Conservation (phyloP, 306 rosid species). For the Lithocarpus polystachyus region DNA sequence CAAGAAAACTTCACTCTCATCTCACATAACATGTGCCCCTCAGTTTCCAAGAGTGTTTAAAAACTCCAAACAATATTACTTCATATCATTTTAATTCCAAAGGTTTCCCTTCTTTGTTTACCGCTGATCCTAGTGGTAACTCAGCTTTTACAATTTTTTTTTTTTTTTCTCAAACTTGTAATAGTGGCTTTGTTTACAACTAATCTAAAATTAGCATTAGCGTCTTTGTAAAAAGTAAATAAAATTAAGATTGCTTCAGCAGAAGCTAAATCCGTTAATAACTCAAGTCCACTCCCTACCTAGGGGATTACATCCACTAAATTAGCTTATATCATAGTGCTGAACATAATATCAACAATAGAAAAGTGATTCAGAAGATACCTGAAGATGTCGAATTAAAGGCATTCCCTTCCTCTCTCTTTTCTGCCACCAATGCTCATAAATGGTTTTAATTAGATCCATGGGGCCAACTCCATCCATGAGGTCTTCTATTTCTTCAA, state of each 20-base stretch:
- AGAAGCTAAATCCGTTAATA: background rate
- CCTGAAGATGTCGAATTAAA: constrained; percentile 91
- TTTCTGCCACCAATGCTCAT: constrained; percentile 72
- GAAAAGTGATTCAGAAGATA: constrained; percentile 25
- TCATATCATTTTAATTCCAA: background rate
- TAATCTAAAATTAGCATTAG: too few species aligned
- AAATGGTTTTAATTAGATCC: constrained; percentile 45
- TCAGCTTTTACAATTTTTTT: background rate
- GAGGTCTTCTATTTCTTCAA: constrained; percentile 74
- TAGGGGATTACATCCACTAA: background rate
- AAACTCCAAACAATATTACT: background rate
- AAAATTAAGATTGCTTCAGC: background rate
- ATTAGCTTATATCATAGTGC: background rate
- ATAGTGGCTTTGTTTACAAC: background rate
- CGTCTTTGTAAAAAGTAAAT: background rate
- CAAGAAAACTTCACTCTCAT: background rate
- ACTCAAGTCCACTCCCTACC: background rate
- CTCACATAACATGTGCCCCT: background rate
- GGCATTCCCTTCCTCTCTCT: constrained; percentile 84
- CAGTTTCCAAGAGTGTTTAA: background rate
- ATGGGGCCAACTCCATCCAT: constrained; percentile 44
- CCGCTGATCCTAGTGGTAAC: background rate
- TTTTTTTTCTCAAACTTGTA: background rate
- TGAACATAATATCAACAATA: constrained; percentile 3
- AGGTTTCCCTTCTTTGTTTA: background rate